These are phyloP conservation scores for Antrodiella citrinella DNA, from an alignment of 768 basidiomycete species.

Conservation along the genomic window DNA sequence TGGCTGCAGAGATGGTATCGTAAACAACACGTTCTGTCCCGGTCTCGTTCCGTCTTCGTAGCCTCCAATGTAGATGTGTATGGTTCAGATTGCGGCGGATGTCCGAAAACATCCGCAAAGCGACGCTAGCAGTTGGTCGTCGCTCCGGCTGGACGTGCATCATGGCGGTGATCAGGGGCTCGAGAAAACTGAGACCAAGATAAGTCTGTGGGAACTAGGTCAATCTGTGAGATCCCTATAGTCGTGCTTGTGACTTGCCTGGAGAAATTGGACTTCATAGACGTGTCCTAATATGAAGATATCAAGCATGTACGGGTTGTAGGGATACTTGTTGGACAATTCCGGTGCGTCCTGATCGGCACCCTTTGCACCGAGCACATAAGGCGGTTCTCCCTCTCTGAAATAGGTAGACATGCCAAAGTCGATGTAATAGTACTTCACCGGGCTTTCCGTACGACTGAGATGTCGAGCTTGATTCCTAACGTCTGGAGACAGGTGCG, in stretches of 20 bases:
- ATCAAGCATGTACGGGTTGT: constrained; percentile 20
- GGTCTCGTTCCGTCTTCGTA: not conserved
- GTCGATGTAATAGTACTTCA: constrained; percentile 29
- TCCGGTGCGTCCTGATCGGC: constrained; percentile 19
- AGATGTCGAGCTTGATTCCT: constrained; percentile 24
- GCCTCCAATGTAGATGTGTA: not conserved
- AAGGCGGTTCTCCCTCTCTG: constrained; percentile 4
- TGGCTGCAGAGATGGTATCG: not conserved
- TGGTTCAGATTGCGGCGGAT: not conserved
- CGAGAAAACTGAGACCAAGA: not conserved
- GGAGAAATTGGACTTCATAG: constrained; percentile 1
- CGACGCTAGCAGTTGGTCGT: not conserved
- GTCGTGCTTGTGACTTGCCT: not conserved
- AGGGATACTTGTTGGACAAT: constrained; percentile 11
- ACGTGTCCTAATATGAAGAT: constrained; percentile 20
- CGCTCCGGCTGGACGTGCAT: not conserved
- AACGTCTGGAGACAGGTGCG: constrained; percentile 18
- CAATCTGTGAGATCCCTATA: too few relatives aligned
- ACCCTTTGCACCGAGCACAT: constrained; percentile 13
- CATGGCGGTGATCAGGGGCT: not conserved
- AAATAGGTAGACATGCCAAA: constrained; percentile 24
- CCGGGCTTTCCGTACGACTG: constrained; percentile 9
- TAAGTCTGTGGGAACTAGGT: not conserved
- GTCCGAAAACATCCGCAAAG: not conserved
- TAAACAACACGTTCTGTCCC: not conserved